phyloP scores from a whole-genome alignment of 257 asterid genomes.

The Gentiana macrophylla region DNA sequence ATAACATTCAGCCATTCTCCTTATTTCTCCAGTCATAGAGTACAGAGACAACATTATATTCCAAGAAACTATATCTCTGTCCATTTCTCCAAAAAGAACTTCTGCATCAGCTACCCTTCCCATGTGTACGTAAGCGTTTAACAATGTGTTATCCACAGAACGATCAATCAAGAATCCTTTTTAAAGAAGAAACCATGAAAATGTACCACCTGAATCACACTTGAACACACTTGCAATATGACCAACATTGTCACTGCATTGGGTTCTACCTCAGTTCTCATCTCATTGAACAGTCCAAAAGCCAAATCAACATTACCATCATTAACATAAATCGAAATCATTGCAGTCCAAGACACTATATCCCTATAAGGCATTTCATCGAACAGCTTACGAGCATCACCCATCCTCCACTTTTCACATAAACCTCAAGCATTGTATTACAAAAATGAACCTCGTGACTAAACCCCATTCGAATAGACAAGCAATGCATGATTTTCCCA shows the following conservation, averaged over 20 bases:
- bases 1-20: slow-evolving; percentile 17
- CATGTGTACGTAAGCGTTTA: slow-evolving; percentile 27
- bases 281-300: slow-evolving; percentile 26
- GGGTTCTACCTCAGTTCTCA: slow-evolving; percentile 27
- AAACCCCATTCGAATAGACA: slow-evolving; percentile 32
- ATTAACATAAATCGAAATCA: slow-evolving; percentile 21
- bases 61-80: slow-evolving; percentile 33
- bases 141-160: slow-evolving; percentile 27
- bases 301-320: slow-evolving; percentile 24
- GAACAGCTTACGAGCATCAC: slow-evolving; percentile 30
- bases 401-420: slow-evolving; percentile 13
- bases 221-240: slow-evolving; percentile 23
- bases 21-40: slow-evolving; percentile 16
- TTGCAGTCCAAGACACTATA: slow-evolving; percentile 43
- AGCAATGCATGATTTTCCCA: slow-evolving; percentile 27
- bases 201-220: slow-evolving; percentile 19
- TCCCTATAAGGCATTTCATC: slow-evolving; percentile 34
- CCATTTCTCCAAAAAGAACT: slow-evolving; percentile 23
- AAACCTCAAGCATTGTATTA: slow-evolving; percentile 22
- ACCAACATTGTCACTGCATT: slow-evolving; percentile 37
- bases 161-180: slow-evolving; percentile 26
- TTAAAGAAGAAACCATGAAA: slow-evolving; percentile 29
- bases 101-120: slow-evolving; percentile 19
- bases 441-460: slow-evolving; percentile 31
- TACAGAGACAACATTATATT: slow-evolving; percentile 31